Evolutionary conservation across 768 basidiomycete genomes (phyloP).

Genomic region (Crepidotus variabilis): DNA sequence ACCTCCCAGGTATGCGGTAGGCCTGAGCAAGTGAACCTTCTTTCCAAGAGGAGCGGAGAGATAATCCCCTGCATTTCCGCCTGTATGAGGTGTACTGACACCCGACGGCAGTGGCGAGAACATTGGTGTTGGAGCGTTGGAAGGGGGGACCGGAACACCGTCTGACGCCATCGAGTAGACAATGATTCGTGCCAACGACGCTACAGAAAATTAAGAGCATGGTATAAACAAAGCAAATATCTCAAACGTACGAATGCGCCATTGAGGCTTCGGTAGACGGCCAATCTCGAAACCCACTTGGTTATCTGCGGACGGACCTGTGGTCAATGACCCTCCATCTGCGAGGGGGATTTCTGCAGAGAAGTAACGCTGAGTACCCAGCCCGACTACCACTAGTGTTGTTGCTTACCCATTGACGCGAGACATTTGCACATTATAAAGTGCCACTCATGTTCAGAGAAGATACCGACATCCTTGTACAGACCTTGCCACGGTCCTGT

Average conservation of each 20-base stretch:
- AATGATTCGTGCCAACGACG: constrained; percentile 79
- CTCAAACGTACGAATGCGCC: constrained; percentile 61
- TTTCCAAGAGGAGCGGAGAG: constrained; percentile 57
- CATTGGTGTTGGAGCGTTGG: constrained; percentile 67
- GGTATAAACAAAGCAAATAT: constrained; percentile 7
- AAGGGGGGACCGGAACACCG: constrained; percentile 49
- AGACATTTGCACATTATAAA: constrained; percentile 88
- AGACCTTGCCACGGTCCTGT: constrained; percentile 62
- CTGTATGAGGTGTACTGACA: constrained; percentile 51
- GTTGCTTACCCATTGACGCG: constrained; percentile 66
- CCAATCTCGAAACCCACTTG: constrained; percentile 72
- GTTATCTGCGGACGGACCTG: constrained; percentile 71
- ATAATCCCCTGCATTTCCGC: constrained; percentile 48
- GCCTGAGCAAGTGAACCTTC: constrained; percentile 31
- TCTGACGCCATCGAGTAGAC: constrained; percentile 86
- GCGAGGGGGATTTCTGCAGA: constrained; percentile 64
- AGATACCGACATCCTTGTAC: constrained; percentile 84
- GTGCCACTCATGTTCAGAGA: constrained; percentile 80
- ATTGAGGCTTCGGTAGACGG: constrained; percentile 65
- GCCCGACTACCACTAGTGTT: neutral
- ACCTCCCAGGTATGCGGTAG: constrained; percentile 70
- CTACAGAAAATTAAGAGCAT: constrained; percentile 30
- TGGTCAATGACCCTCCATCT: constrained; percentile 70
- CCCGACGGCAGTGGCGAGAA: constrained; percentile 70
- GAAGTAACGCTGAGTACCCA: neutral